Percentiles rank a stretch among this genome's conserved stretches.
These are phyloP conservation scores for Yamadazyma endophytica DNA, from an alignment of 805 yeast genomes.

Conservation along the genomic window DNA sequence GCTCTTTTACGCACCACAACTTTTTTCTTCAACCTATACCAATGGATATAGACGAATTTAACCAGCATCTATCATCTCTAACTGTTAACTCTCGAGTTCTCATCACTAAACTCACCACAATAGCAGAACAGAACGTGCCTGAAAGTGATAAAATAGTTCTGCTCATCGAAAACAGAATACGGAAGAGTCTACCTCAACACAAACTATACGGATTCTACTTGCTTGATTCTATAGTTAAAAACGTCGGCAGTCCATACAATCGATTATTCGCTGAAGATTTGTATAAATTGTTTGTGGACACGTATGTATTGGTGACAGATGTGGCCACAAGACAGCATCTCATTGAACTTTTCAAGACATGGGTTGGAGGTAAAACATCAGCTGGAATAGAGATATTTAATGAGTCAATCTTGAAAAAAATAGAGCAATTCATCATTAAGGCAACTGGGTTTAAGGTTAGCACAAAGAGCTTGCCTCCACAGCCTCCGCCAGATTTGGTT, in stretches of 20 bases:
- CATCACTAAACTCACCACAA: slow-evolving; percentile 34
- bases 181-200: slow-evolving; percentile 35
- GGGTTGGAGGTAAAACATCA: slow-evolving; percentile 31
- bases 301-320: slow-evolving; percentile 37
- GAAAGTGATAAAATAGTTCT: slow-evolving; percentile 28
- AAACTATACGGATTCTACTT: slow-evolving; percentile 33
- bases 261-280: slow-evolving; percentile 31
- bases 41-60: slow-evolving; percentile 24
- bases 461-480: background rate
- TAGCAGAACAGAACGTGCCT: slow-evolving; percentile 32
- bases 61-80: slow-evolving; percentile 27
- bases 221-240: slow-evolving; percentile 40
- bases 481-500: no score
- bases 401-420: slow-evolving; percentile 19
- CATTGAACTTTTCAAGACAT: slow-evolving; percentile 38
- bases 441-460: slow-evolving; percentile 27
- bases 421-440: slow-evolving; percentile 36
- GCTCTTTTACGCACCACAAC: no score
- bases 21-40: no score
- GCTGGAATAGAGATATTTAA: slow-evolving; percentile 35
- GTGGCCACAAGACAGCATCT: slow-evolving; percentile 34
- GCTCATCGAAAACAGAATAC: slow-evolving; percentile 32
- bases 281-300: slow-evolving; percentile 33
- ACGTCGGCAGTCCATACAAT: slow-evolving; percentile 41
- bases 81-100: slow-evolving; percentile 35